These are phyloP conservation scores for Ceratocystis destructans DNA, from an alignment of 2,329 filamentous ascomycete species.

Conservation along the genomic window DNA sequence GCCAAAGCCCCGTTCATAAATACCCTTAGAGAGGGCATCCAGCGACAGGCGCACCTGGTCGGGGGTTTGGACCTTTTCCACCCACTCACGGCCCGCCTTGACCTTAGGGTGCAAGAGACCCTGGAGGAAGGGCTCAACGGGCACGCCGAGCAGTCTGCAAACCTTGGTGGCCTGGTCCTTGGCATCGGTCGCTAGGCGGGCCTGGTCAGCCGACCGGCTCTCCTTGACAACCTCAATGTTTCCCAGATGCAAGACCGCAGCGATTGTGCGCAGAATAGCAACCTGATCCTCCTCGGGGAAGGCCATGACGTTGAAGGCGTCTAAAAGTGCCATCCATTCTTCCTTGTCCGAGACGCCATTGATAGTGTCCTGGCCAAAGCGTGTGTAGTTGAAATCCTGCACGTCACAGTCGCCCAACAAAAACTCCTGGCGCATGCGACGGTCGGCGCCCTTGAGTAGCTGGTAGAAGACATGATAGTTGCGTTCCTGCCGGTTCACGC, in stretches of 20 bases:
- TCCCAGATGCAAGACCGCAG: slow-evolving; percentile 82
- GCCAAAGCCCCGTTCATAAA: slow-evolving; percentile 92
- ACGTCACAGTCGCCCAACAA: slow-evolving; percentile 61
- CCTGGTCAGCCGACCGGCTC: slow-evolving; percentile 81
- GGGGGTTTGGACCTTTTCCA: slow-evolving; percentile 94
- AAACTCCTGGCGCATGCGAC: slow-evolving; percentile 59
- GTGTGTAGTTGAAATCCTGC: slow-evolving; percentile 83
- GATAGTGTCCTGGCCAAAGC: slow-evolving; percentile 82
- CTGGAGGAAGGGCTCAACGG: slow-evolving; percentile 71
- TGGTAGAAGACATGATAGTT: slow-evolving; percentile 99
- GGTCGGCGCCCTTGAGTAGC: slow-evolving; percentile 69
- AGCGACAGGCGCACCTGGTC: slow-evolving; percentile 86
- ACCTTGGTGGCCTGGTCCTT: slow-evolving; percentile 63
- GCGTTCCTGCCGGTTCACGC: slow-evolving; percentile 71
- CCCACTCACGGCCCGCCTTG: slow-evolving; percentile 93
- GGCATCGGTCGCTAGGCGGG: slow-evolving; percentile 62
- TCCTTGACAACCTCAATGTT: slow-evolving; percentile 86
- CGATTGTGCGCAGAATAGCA: slow-evolving; percentile 73
- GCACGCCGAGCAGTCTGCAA: slow-evolving; percentile 72
- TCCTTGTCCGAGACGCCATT: slow-evolving; percentile 76
- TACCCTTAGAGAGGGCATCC: slow-evolving; percentile 87
- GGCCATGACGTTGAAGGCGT: slow-evolving; percentile 89
- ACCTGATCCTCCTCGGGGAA: slow-evolving; percentile 75
- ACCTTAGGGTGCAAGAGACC: slow-evolving; percentile 84
- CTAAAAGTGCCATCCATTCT: slow-evolving; percentile 80